Percentiles rank a stretch among this genome's conserved stretches.
phyloP scores from a whole-genome alignment of 1,139 yeast genomes.

The Taiozyma onychis region DNA sequence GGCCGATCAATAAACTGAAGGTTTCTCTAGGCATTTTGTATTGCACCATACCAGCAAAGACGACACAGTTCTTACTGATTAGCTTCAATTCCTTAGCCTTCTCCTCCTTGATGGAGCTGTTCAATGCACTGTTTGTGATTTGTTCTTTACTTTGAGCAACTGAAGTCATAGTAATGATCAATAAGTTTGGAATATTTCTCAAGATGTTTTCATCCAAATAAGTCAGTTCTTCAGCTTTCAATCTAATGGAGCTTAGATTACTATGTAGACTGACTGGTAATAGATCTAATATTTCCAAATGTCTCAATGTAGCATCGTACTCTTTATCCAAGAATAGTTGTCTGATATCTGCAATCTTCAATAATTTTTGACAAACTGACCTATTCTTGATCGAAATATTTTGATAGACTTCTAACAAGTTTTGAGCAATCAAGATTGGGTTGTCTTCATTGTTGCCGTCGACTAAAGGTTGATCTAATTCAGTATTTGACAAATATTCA shows the following conservation, averaged over 20 bases:
- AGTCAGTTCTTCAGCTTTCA: conserved; percentile 51
- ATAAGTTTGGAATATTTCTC: conserved; percentile 73
- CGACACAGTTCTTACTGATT: conserved; percentile 83
- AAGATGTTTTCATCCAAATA: conserved; percentile 66
- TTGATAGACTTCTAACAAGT: conserved; percentile 44
- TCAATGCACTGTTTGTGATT: conserved; percentile 37
- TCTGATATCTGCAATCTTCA: conserved; percentile 66
- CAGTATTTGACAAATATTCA: conserved; percentile 70
- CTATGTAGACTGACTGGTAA: conserved; percentile 49
- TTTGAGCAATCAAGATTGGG: conserved; percentile 50
- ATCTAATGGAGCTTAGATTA: conserved; percentile 31
- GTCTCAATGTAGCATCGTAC: conserved; percentile 55
- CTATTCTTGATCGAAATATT: conserved; percentile 44
- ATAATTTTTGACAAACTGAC: conserved; percentile 59
- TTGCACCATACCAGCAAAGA: conserved; percentile 94
- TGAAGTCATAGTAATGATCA: conserved; percentile 79
- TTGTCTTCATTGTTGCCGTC: conserved; percentile 34
- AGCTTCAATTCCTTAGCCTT: conserved; percentile 53
- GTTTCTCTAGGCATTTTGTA: conserved; percentile 93
- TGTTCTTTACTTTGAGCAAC: conserved; percentile 54
- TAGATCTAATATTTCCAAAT: conserved; percentile 56
- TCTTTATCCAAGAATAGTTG: conserved; percentile 51
- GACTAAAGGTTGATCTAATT: conserved; percentile 56
- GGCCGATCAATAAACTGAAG: conserved; percentile 64
- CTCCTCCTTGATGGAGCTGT: conserved; percentile 47